Evolutionary conservation across 2,329 filamentous ascomycete genomes (phyloP).

Genomic region (Hypoxylon sp.): DNA sequence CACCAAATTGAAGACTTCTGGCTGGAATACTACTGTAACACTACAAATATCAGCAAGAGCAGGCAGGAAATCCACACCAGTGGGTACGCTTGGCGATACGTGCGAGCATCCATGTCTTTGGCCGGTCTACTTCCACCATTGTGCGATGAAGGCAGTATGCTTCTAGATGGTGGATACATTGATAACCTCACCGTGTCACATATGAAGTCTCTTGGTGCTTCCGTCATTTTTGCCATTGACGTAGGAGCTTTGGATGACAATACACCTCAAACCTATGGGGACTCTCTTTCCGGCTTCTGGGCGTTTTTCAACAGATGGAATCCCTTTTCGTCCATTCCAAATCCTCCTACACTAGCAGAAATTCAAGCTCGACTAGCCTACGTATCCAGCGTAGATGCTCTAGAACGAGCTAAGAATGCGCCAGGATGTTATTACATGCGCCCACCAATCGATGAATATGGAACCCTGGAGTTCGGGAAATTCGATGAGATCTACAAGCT

Average conservation of each 20-base stretch:
- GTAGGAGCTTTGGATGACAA: slow-evolving; percentile 94
- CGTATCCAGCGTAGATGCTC: slow-evolving; percentile 92
- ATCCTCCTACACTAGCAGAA: slow-evolving; percentile 94
- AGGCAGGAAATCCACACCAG: slow-evolving; percentile 93
- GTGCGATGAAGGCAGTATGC: slow-evolving; percentile 96
- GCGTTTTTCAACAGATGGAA: slow-evolving; percentile 97
- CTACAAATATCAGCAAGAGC: slow-evolving; percentile 97
- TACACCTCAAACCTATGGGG: slow-evolving; percentile 91
- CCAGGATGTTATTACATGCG: slow-evolving; percentile 96
- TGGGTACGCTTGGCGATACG: slow-evolving; percentile 97
- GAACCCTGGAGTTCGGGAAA: slow-evolving; percentile 95
- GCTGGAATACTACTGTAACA: slow-evolving; percentile 99
- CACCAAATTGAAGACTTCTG: slow-evolving; percentile 99
- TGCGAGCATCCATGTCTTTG: slow-evolving; percentile 95
- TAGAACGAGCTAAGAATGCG: slow-evolving; percentile 92
- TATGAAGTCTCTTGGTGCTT: slow-evolving; percentile 94
- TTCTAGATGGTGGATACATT: slow-evolving; percentile 95
- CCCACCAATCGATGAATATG: slow-evolving; percentile 92
- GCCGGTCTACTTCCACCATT: slow-evolving; percentile 93
- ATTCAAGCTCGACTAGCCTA: slow-evolving; percentile 97
- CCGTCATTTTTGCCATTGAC: slow-evolving; percentile 95
- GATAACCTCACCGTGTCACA: slow-evolving; percentile 97
- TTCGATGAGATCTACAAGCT: slow-evolving; percentile 97
- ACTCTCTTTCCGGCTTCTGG: slow-evolving; percentile 96
- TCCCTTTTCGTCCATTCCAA: slow-evolving; percentile 88